Conservation (phyloP, 1,139 yeast genomes). For the Geotrichum candidum region DNA sequence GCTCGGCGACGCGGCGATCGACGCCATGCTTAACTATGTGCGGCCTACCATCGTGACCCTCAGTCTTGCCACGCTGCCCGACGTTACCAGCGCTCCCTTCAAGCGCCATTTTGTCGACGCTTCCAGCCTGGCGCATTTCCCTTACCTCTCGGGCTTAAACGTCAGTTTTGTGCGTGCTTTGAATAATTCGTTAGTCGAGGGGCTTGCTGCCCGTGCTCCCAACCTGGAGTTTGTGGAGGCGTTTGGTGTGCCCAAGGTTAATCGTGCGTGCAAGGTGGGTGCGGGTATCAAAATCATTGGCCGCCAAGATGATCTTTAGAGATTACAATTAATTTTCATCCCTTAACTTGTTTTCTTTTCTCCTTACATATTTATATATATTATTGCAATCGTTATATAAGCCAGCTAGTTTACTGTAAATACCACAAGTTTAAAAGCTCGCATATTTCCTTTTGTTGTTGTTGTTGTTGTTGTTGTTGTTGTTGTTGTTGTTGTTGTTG, state of each 20-base stretch:
- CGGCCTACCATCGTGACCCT: constrained; percentile 59
- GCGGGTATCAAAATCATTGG: constrained; percentile 64
- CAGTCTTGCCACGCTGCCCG: constrained; percentile 62
- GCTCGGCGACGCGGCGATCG: constrained; percentile 56
- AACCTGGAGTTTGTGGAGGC: constrained; percentile 63
- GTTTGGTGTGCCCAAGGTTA: constrained; percentile 69
- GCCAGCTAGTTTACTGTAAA: no score
- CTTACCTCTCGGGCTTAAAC: constrained; percentile 59
- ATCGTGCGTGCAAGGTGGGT: constrained; percentile 38
- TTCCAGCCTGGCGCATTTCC: constrained; percentile 36
- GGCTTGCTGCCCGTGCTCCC: constrained; percentile 52
- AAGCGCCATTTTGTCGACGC: constrained; percentile 39
- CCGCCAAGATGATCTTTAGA: constrained; percentile 53
- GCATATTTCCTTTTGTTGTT: background rate
- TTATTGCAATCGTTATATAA: no score
- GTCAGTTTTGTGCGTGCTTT: constrained; percentile 70
- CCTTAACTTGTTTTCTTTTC: background rate
- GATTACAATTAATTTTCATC: constrained; percentile 1
- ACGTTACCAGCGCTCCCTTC: constrained; percentile 49
- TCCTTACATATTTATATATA: no score
- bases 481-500: no score
- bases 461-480: no score
- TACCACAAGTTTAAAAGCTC: no score
- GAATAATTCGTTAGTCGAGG: constrained; percentile 55
- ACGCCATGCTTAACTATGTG: constrained; percentile 59